Evolutionary conservation across 139 green algal species (phyloP).

Genomic region (Chlamydomonas sp.): DNA sequence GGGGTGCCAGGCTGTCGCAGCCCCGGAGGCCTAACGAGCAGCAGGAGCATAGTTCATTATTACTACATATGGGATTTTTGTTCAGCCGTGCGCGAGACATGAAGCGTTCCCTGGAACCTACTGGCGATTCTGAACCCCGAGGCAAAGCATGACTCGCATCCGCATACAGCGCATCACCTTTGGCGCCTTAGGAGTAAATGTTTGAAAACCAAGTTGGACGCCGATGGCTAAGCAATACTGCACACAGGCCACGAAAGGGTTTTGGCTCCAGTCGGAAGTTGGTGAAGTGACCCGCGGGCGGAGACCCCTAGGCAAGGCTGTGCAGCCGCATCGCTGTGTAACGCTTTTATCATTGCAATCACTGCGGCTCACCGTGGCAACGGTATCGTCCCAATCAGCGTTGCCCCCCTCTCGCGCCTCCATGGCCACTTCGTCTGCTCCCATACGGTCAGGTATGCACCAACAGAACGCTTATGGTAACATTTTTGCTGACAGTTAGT

Average conservation of each 20-base stretch:
- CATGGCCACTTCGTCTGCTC: too few relatives aligned
- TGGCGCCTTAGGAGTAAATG: not conserved
- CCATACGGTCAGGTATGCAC: too few relatives aligned
- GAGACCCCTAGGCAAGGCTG: too few relatives aligned
- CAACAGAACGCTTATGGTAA: too few relatives aligned
- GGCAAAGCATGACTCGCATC: not conserved
- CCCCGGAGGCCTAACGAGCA: not conserved
- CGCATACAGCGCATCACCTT: not conserved
- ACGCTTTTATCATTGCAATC: too few relatives aligned
- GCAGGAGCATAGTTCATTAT: not conserved
- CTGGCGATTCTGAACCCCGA: not conserved
- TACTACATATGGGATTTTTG: not conserved
- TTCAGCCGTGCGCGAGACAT: not conserved
- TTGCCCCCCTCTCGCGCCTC: too few relatives aligned
- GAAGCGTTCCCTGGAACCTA: not conserved
- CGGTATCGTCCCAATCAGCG: too few relatives aligned
- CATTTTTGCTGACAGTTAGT: too few relatives aligned
- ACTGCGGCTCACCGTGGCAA: too few relatives aligned
- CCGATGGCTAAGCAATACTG: not conserved
- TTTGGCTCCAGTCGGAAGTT: too few relatives aligned
- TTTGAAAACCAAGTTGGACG: not conserved
- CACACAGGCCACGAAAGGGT: not conserved
- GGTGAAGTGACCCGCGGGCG: too few relatives aligned
- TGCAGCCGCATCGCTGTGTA: too few relatives aligned
- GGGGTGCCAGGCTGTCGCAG: not conserved